Percentiles rank a stretch among this genome's conserved stretches.
Conservation (phyloP, 2,329 filamentous ascomycete species). For the Phoma sp. region DNA sequence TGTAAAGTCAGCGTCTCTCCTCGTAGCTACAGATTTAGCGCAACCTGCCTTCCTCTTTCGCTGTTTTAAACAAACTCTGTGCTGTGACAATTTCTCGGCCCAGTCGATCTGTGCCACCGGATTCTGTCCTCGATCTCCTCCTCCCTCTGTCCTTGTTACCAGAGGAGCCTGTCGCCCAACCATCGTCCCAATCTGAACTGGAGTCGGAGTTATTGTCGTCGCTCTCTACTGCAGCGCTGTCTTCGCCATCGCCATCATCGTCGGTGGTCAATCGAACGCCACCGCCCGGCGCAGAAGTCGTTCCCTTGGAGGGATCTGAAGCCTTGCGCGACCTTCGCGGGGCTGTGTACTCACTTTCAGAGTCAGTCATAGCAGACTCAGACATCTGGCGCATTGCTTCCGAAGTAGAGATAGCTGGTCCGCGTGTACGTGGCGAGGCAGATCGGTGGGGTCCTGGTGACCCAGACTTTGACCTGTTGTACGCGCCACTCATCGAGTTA, state of each 20-base stretch:
- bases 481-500: conserved; percentile 47
- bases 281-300: conserved; percentile 53
- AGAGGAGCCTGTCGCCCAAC: conserved; percentile 41
- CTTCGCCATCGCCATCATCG: conserved; percentile 54
- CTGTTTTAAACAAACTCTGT: conserved; percentile 71
- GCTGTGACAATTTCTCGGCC: conserved; percentile 51
- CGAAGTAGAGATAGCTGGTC: conserved; percentile 8
- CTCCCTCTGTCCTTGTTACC: conserved; percentile 49
- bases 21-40: background rate
- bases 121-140: conserved; percentile 44
- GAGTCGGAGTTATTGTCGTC: conserved; percentile 67
- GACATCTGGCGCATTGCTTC: conserved; percentile 20
- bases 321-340: conserved; percentile 54
- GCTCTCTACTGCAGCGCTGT: conserved; percentile 66
- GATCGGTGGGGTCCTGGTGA: conserved; percentile 48
- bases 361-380: conserved; percentile 17
- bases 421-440: conserved; percentile 40
- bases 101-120: conserved; percentile 44
- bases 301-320: conserved; percentile 47
- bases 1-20: conserved; percentile 15
- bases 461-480: conserved; percentile 47
- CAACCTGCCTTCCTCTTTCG: conserved; percentile 76
- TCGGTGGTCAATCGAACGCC: conserved; percentile 62
- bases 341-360: conserved; percentile 8
- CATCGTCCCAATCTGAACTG: conserved; percentile 69